Conservation (phyloP, 2,329 filamentous ascomycete species). For the Beauveria scarabaeidicola region DNA sequence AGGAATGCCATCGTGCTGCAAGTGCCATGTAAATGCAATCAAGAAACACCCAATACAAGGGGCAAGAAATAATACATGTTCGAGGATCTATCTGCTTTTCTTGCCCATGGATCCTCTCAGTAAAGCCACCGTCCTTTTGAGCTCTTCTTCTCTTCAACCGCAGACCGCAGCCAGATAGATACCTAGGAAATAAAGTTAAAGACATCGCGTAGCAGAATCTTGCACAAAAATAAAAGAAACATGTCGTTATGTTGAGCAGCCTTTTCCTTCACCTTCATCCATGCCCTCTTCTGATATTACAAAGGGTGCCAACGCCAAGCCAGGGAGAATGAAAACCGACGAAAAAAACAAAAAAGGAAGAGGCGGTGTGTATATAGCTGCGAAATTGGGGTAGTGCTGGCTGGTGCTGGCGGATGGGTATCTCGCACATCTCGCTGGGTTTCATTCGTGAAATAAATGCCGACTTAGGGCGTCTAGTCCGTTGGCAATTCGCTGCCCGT, state of each 20-base stretch:
- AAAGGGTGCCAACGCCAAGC: slow-evolving; percentile 12
- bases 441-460: background rate
- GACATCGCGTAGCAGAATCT: background rate
- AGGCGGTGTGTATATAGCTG: slow-evolving; percentile 5
- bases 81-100: slow-evolving; percentile 22
- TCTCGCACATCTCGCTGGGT: slow-evolving; percentile 14
- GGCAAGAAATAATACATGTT: slow-evolving; percentile 41
- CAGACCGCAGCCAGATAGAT: background rate
- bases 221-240: slow-evolving; percentile 2
- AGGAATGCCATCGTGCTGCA: background rate
- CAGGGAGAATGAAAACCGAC: background rate
- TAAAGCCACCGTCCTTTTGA: slow-evolving; percentile 13
- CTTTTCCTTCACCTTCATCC: slow-evolving; percentile 1
- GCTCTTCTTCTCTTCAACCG: background rate
- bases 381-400: background rate
- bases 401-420: slow-evolving; percentile 14
- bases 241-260: slow-evolving; percentile 1
- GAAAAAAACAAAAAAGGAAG: slow-evolving; percentile 5
- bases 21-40: background rate
- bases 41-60: slow-evolving; percentile 14
- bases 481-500: background rate
- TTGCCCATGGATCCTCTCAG: slow-evolving; percentile 19
- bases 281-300: slow-evolving; percentile 11
- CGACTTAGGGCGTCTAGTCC: background rate
- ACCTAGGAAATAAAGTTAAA: slow-evolving; percentile 7